Evolutionary conservation across 225 moss, liverwort and hornwort species (phyloP), one percentile per base, ranked within the genome.

Genomic region (Sphagnum tenellum): DNA sequence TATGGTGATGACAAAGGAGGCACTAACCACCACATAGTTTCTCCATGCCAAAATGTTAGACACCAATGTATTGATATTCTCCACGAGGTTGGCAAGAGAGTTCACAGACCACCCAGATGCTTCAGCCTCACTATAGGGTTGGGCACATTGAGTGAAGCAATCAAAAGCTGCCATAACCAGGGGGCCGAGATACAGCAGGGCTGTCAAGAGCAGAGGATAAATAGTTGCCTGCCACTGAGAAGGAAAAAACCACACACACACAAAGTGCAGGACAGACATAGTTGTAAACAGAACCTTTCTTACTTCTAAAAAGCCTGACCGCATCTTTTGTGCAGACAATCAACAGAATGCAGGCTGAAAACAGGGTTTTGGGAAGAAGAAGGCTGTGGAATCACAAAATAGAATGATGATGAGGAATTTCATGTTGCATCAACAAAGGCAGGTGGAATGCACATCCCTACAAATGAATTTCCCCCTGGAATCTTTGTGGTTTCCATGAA

Each of bases 141-240:
- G 48, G 60, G 66, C 71, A 65, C 79, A 66, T 45, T 78, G 76
- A 60, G 58, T 60, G 9, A 81, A 60, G 8, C 64, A 58, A 46
- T 79, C 71, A 54, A 86, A 66, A 76, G 74, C 72, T 73, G 81
- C 83, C 84, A 89, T 81, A 74, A 84, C 73, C 67, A 98, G 72
- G 70, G 98, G 90, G 64, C 98, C 98, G 58, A 93, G 84, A 72
- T 90, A 98, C 48, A 98, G 86, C 72, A 87, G 72, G 57, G 74
- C 76, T 71, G 93, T 93, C 86, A 98, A 84, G 44, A 93, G 76
- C 5, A 78, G 73, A 64, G 98, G 90, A 66, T 81, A 80, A 47
- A 82, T 13, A 63, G 74, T 66, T 52, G 79, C 90, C 87, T 93
- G 98, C 92, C 89, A 90, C 98, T 98, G 73, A 71, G 49, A 70